These are phyloP conservation scores for Corymbia citriodora DNA, from an alignment of 441 rosid species.

Conservation along the genomic window DNA sequence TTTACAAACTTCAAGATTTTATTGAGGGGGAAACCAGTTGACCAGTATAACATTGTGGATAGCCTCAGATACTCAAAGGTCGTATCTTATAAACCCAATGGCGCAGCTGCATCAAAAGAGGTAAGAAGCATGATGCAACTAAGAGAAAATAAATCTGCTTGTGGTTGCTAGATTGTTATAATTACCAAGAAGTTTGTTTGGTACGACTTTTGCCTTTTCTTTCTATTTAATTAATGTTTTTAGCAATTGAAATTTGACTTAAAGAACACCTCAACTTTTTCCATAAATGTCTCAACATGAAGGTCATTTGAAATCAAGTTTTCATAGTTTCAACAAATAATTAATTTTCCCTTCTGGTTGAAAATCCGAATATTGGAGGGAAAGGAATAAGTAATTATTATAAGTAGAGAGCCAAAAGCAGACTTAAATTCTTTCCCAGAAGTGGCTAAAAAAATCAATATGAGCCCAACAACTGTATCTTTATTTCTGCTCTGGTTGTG, in stretches of 20 bases:
- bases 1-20: constrained; percentile 72
- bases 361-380: neutral
- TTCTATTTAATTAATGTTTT: neutral
- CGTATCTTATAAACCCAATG: constrained; percentile 65
- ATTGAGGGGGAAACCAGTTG: constrained; percentile 77
- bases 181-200: neutral
- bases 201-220: neutral
- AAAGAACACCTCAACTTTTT: neutral
- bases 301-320: neutral
- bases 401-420: neutral
- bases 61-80: constrained; percentile 41
- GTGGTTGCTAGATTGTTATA: neutral
- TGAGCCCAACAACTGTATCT: neutral
- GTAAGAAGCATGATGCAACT: constrained; percentile 32
- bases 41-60: constrained; percentile 68
- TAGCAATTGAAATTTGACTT: neutral
- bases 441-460: neutral
- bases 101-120: constrained; percentile 33
- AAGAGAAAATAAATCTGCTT: neutral
- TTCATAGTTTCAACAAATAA: neutral
- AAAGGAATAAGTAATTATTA: neutral
- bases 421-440: neutral
- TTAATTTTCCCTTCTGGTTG: neutral
- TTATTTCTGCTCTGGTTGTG: neutral
- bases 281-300: neutral